Base-by-base conservation (phyloP, 805 yeast species). In the Teunomyces gatunensis region DNA sequence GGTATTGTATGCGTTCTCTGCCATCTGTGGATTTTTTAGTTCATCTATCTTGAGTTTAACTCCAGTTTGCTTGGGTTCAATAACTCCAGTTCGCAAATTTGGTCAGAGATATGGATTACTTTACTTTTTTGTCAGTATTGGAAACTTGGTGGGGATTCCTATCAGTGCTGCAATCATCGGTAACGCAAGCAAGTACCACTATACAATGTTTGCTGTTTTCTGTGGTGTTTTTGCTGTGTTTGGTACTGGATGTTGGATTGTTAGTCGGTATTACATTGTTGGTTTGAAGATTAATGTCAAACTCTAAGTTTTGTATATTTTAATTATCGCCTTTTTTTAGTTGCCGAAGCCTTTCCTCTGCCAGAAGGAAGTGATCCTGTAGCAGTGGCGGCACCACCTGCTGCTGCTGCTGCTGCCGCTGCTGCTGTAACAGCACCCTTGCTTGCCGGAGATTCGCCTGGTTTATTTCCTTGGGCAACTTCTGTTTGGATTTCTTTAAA, bases 21-120 rank as follows among this genome's bases (percentile, higher is more conserved):
- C 71, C 0, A 43, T 77, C 3, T 79, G 77, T 56, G 90, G 90
- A 0, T 79, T 83, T 54, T 74, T 77, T 47, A 71, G 79, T 27
- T 83, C 89, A 3, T 78, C 86, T 15, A 79, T 85, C 4, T 67
- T 87, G 36, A 75, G 87, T 0, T 57, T 86, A 43, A 78, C 86
- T 0, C 89, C 92, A 0, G 83, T 81, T 3, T 85, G 91, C 51
- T 75, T 84, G n/a, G 79, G 87, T 0, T 78, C 79, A 40, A 80
- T 87, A 25, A 78, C 84, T n/a, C 76, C 75, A 12, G 82, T 84
- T 0, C 71, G 75, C 49, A 78, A 82, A 47, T 85, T 84, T 59
- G 91, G 91, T 15, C 81, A 79, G 51, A 65, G 85, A 17, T 86
- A 81, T 53, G 90, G 90, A 0, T 74, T 88, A 12, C 76, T 83